Base-by-base conservation (phyloP, 139 green algal species). In the Nannochloris sp. region DNA sequence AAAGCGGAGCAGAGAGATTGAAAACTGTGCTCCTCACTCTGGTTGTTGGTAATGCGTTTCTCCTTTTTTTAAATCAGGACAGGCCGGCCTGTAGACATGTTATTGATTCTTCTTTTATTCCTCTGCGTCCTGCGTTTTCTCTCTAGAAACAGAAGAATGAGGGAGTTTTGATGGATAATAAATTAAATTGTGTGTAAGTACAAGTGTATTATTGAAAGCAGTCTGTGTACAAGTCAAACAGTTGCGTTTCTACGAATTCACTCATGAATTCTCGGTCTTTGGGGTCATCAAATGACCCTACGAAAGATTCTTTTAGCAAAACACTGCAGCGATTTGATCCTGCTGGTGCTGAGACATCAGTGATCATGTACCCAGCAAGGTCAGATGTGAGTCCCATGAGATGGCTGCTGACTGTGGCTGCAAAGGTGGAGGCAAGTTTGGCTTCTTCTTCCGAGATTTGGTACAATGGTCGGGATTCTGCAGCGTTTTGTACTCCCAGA, bases 211-310 rank as follows among this genome's bases (percentile, higher is more conserved):
- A 40, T 40, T 40, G 33, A 40, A 40, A 40, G 33, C 33, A 40
- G 33, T 95, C 87, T 25, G 57, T 69, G 56, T 89, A 89, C n/a
- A 85, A 78, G 4, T 64, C 60, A 57, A 96, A 96, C 81, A 95
- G 89, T 67, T 94, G 87, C 2, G 88, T 96, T 40, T 91, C 82
- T 6, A 78, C 43, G 61, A 96, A 93, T 37, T 77, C 68, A n/a
- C 67, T 74, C 58, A 95, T 84, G 69, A 40, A 40, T 40, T 40
- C 33, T 40, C 33, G 9, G 33, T 40, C 85, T 29, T 72, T 69
- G 2, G 62, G 16, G 4, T 68, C 36, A 5, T 68, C 36, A 43
- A 86, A 84, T 28, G 71, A 81, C n/a, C 87, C 87, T 4, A 92
- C 59, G 20, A 90, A 84, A 6, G 76, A 81, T 23, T 93, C 88